Base-by-base conservation (phyloP, 75 land plant genomes). In the Adiantum capillusveneris region DNA sequence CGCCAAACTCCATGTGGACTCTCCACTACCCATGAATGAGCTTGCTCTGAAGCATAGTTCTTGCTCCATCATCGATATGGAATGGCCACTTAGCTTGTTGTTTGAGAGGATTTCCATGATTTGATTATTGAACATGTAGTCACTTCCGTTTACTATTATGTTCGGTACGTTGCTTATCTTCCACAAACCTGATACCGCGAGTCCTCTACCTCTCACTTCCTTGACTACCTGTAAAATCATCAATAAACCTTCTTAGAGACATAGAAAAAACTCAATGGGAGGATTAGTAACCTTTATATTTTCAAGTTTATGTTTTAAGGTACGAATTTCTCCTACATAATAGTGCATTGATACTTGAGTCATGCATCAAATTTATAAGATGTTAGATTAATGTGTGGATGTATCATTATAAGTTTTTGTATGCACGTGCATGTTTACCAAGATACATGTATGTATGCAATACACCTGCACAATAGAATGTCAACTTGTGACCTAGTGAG, bases 1-100 rank as follows among this genome's bases (percentile, higher is more conserved):
- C 5, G 60, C 45, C 13, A 70, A 42, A 46, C 72, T 70, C 66
- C 72, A 70, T 2, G 72, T 57, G n/a, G 72, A 70, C 44, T 63
- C 57, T 24, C 72, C 66, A 29, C 60, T 70, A 27, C 72, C 66
- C 1, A 63, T 34, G 55, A 70, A 70, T 22, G 55, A 44, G 2
- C 18, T 43, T 19, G 72, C 25, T 13, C 72, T 44, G 12, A 44
- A 37, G 37, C 72, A 70, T 0, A 70, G 39, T 25, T 70, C 72
- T 14, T 70, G 66, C 13, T 70, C 72, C 7, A 70, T 66, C 44
- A 31, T 18, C 12, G 72, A 65, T 0, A 62, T 31, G 2, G 5
- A 2, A 27, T 53, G 55, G 9, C 55, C 55, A 26, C 55, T 53
- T 2, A 34, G 37, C 9, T 34, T 9, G 7, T 5, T 3, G 37